phyloP scores from a whole-genome alignment of 495 filamentous ascomycete genomes.

The Platismatia glauca region DNA sequence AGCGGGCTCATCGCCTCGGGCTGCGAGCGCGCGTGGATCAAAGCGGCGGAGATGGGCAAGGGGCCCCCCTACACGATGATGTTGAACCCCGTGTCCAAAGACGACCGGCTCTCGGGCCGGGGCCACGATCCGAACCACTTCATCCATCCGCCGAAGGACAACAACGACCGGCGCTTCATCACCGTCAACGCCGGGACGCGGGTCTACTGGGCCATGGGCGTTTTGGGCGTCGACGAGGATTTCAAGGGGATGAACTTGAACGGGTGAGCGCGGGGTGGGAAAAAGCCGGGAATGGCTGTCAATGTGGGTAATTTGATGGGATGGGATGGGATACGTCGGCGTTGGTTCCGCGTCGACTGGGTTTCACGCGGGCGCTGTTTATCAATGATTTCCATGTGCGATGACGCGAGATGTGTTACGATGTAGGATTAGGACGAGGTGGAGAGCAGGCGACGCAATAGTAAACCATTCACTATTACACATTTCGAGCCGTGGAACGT shows the following conservation, averaged over 20 bases:
- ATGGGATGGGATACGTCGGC: neutral
- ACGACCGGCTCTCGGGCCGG: constrained; percentile 25
- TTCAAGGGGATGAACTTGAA: constrained; percentile 36
- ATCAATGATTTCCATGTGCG: neutral
- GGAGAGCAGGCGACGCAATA: no score
- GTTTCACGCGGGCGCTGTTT: neutral
- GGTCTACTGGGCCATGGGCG: constrained; percentile 50
- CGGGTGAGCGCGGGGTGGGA: constrained; percentile 2
- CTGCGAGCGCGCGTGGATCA: constrained; percentile 76
- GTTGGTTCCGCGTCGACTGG: neutral
- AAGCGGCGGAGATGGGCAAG: constrained; percentile 56
- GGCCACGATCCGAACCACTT: constrained; percentile 21
- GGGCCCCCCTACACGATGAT: constrained; percentile 62
- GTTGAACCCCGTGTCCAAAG: constrained; percentile 27
- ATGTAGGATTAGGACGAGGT: neutral
- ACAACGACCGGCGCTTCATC: constrained; percentile 45
- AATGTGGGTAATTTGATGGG: neutral
- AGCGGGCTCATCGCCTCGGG: constrained; percentile 69
- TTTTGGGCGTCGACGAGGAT: constrained; percentile 50
- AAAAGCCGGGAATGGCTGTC: neutral
- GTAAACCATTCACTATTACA: neutral
- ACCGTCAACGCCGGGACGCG: constrained; percentile 33
- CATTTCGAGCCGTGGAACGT: neutral
- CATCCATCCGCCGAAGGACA: constrained; percentile 26
- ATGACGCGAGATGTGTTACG: neutral